Evolutionary conservation across 495 filamentous ascomycete species (phyloP), one percentile per base, ranked within the genome.

Genomic region (Annulohypoxylon maeteangense): DNA sequence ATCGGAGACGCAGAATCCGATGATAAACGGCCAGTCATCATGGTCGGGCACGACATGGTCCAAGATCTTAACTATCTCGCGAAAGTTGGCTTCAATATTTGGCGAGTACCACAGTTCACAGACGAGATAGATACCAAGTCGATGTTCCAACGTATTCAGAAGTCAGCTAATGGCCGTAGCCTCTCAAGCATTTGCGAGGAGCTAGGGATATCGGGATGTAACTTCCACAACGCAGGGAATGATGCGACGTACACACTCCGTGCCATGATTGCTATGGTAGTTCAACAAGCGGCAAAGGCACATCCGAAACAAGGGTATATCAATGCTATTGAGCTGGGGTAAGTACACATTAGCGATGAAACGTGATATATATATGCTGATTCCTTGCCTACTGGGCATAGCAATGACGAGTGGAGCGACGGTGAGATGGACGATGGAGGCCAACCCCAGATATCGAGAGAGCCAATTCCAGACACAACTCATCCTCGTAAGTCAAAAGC

Each of bases 191-290:
- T 96, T n/a, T 84, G 97, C 29, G 63, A 74, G 48, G 84, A 88
- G n/a, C 76, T 97, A 32, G 88, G 82, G 10, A 84, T 96, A 11
- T 72, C 76, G 1, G 86, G 80, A 5, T 85, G 84, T 80, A 80
- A 94, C 70, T 81, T 94, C 45, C 95, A 99, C 79, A 98, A 98
- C 72, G 95, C 91, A 3, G 88, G 95, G n/a, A 99, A 99, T 75
- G 95, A 99, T 75, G 95, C 95, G 4, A 87, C 87, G 5, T 97
- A 92, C 77, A 95, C 95, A 0, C 74, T 98, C 65, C 88, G 90
- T 67, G 91, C 88, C 27, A 85, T 97, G 83, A 76, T 98, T 10
- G 85, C 80, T 11, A 85, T 97, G 69, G 83, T 87, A 47, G 75
- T 93, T 65, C 82, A 79, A 73, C 66, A 76, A 42, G 71, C 77